Base-by-base conservation (phyloP, 2,329 filamentous ascomycete genomes). In the Chalaropsis thielavioides region DNA sequence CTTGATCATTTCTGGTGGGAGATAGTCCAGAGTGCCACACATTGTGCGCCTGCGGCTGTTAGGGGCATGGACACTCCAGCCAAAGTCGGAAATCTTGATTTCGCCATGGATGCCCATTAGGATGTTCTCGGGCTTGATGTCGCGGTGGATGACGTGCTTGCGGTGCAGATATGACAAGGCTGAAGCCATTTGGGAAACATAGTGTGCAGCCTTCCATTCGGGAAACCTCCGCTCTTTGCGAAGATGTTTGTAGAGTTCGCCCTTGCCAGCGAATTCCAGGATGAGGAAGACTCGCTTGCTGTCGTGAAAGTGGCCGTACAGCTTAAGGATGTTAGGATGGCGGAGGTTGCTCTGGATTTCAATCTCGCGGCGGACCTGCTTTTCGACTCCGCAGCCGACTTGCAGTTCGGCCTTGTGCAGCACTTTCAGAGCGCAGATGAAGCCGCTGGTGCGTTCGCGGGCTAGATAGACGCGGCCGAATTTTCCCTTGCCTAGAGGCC, bases 71-170 rank as follows among this genome's bases (percentile, higher is more conserved):
- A 97, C 94, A 73, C 89, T 95, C 94, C 94, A 99, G 61, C 94
- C 92, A 72, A 97, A 99, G 75, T 99, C 94, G 3, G 90, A 95
- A 72, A 99, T 92, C 76, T 99, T 99, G 78, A 99, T 92, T 79
- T 99, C 94, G 69, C 92, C 94, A 73, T 97, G 92, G 67, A 97
- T 91, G 15, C 92, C 92, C 38, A 97, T 87, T 24, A 97, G 82
- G 69, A 97, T 97, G 72, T 97, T 97, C 76, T 97, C 92, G 1
- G 92, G 92, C 79, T 97, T 97, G 78, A 97, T 97, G 71, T 97
- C 92, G 67, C 92, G 83, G 76, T 97, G 92, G 78, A 97, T 97
- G 70, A 97, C 89, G 74, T 96, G 91, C 79, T 97, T 97, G 74
- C 90, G 90, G 79, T 96, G 92, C 58, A 96, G 82, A 73, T 96